These are phyloP conservation scores for Phyllosticta citrichinensis DNA, from an alignment of 2,329 filamentous ascomycete species.

Conservation along the genomic window DNA sequence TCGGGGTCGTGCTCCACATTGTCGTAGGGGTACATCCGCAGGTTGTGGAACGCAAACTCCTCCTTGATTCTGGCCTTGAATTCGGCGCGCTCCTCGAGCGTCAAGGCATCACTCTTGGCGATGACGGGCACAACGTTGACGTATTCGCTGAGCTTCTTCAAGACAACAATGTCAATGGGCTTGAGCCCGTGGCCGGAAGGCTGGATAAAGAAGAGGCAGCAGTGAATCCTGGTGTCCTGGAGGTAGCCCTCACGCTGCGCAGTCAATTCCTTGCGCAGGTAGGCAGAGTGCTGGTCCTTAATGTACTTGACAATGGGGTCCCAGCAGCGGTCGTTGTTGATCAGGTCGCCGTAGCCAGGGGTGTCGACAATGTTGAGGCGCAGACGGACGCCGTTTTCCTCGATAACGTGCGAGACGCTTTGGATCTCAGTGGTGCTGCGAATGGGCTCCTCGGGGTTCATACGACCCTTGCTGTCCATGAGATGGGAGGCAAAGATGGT, in stretches of 20 bases:
- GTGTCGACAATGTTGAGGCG: conserved; percentile 98
- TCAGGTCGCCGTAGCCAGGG: conserved; percentile 93
- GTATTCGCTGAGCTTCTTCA: conserved; percentile 99
- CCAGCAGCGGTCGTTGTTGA: conserved; percentile 99
- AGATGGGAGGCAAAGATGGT: conserved; percentile 99
- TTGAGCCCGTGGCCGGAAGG: conserved; percentile 96
- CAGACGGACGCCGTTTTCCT: conserved; percentile 97
- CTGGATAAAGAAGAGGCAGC: conserved; percentile 99
- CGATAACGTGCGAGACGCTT: conserved; percentile 94
- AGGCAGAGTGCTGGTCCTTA: conserved; percentile 99
- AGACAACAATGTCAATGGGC: conserved; percentile 97
- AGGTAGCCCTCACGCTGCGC: conserved; percentile 99
- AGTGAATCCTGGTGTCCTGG: conserved; percentile 97
- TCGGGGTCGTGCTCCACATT: conserved; percentile 98
- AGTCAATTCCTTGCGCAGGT: conserved; percentile 97
- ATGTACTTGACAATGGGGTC: conserved; percentile 99
- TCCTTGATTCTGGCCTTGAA: conserved; percentile 99
- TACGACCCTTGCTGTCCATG: conserved; percentile 95
- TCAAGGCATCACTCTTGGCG: conserved; percentile 94
- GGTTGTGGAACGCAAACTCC: conserved; percentile 98
- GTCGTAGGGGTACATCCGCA: conserved; percentile 99
- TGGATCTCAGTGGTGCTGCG: conserved; percentile 97
- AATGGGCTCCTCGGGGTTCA: conserved; percentile 84
- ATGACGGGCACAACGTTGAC: conserved; percentile 99
- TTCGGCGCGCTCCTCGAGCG: conserved; percentile 83